A percentile compares a stretch with the other conserved stretches of the same genome.
Evolutionary conservation across 2,329 filamentous ascomycete genomes (phyloP).

Genomic region (Penicillium sp.): DNA sequence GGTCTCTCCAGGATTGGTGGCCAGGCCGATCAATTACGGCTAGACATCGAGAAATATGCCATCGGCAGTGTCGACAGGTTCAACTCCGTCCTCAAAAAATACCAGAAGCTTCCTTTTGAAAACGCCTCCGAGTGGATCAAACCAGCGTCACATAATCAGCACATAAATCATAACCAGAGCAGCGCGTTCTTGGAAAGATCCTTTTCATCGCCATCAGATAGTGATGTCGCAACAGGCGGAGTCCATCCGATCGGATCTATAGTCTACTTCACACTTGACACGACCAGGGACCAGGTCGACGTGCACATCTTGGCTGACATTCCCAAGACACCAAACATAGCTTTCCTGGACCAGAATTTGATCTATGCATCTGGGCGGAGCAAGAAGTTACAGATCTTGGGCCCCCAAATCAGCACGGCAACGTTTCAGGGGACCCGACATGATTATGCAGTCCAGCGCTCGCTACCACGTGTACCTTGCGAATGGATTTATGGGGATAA

Average conservation of each 20-base stretch:
- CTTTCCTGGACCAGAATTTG: neutral
- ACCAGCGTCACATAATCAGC: neutral
- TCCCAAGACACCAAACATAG: neutral
- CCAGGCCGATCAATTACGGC: neutral
- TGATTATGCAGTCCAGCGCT: neutral
- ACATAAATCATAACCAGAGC: slow-evolving; percentile 3
- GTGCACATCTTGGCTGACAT: neutral
- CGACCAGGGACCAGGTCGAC: neutral
- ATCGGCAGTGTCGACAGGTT: neutral
- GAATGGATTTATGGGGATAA: slow-evolving; percentile 2
- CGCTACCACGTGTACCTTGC: neutral
- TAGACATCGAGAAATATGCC: neutral
- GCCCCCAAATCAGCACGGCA: neutral
- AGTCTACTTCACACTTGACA: neutral
- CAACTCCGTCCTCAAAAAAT: neutral
- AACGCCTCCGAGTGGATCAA: neutral
- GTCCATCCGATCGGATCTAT: neutral
- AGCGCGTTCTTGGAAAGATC: neutral
- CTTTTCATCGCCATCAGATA: too few relatives aligned
- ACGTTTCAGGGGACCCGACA: neutral
- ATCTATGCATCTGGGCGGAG: neutral
- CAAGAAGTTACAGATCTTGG: neutral
- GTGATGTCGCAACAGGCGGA: neutral
- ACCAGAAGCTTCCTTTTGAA: neutral
- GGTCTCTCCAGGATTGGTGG: too few relatives aligned